phyloP scores from a whole-genome alignment of 305 asterid genomes.

The Solanum hybrid region DNA sequence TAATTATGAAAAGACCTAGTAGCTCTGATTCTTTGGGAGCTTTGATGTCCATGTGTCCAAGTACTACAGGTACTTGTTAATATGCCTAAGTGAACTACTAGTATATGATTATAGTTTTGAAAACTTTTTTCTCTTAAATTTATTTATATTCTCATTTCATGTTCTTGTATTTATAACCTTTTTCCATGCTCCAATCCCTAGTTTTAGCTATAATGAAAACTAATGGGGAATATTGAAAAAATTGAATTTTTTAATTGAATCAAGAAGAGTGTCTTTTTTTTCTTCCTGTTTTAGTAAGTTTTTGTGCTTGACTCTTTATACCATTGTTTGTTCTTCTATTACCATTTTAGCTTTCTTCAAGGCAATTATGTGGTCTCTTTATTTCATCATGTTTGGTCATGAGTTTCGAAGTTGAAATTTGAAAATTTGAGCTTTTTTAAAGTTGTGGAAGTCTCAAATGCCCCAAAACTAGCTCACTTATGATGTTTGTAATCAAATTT shows the following conservation, averaged over 20 bases:
- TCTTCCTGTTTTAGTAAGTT: constrained; percentile 24
- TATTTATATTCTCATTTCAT: constrained; percentile 10
- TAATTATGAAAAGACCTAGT: constrained; percentile 69
- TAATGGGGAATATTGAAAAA: not conserved
- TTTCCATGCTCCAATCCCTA: not conserved
- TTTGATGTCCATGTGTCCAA: constrained; percentile 79
- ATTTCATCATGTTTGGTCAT: not conserved
- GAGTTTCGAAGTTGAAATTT: not conserved
- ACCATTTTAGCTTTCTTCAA: constrained; percentile 5
- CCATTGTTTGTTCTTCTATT: constrained; percentile 13
- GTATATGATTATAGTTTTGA: not conserved
- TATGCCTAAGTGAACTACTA: not conserved
- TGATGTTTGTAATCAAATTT: too few species aligned
- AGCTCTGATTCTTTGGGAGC: constrained; percentile 72
- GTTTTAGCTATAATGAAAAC: not conserved
- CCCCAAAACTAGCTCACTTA: not conserved
- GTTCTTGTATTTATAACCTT: constrained; percentile 29
- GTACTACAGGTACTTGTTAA: constrained; percentile 55
- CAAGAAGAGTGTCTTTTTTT: not conserved
- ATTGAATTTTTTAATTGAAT: not conserved
- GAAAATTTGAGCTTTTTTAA: not conserved
- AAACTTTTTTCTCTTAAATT: not conserved
- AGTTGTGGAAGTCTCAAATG: not conserved
- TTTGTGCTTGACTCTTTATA: not conserved
- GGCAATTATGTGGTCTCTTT: constrained; percentile 3